These are phyloP conservation scores for Cryptosporidium meleagridis DNA, from an alignment of 169 alveolate genomes.

Conservation along the genomic window DNA sequence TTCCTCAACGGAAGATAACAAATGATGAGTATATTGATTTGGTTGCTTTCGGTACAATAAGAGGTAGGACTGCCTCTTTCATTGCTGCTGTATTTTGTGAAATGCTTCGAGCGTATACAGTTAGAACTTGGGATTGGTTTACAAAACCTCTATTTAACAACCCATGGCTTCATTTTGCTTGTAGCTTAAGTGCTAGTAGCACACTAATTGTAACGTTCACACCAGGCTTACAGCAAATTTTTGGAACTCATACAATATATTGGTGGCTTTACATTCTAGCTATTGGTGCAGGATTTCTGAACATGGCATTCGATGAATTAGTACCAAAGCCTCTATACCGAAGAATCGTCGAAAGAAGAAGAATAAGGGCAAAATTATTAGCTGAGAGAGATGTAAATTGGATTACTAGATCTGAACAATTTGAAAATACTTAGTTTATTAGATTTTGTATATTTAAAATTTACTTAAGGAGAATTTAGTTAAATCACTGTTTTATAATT, in stretches of 20 bases:
- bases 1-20: conserved; percentile 74
- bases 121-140: conserved; percentile 90
- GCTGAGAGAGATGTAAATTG: conserved; percentile 49
- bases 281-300: conserved; percentile 86
- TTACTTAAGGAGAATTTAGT: neutral
- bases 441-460: neutral
- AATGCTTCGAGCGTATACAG: conserved; percentile 92
- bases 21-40: conserved; percentile 81
- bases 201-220: conserved; percentile 86
- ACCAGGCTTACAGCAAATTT: conserved; percentile 85
- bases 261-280: conserved; percentile 91
- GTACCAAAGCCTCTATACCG: conserved; percentile 88
- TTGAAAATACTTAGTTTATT: neutral
- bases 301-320: conserved; percentile 86
- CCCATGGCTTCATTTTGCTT: conserved; percentile 92
- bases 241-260: conserved; percentile 84
- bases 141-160: conserved; percentile 88
- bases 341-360: conserved; percentile 66
- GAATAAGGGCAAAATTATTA: conserved; percentile 66
- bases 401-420: neutral
- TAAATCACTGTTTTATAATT: neutral
- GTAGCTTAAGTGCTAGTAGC: conserved; percentile 88
- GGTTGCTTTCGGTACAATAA: conserved; percentile 85
- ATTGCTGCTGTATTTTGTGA: conserved; percentile 92
- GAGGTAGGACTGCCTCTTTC: conserved; percentile 90